Conservation (phyloP, 805 yeast species). For the Myxozyma sirexii region DNA sequence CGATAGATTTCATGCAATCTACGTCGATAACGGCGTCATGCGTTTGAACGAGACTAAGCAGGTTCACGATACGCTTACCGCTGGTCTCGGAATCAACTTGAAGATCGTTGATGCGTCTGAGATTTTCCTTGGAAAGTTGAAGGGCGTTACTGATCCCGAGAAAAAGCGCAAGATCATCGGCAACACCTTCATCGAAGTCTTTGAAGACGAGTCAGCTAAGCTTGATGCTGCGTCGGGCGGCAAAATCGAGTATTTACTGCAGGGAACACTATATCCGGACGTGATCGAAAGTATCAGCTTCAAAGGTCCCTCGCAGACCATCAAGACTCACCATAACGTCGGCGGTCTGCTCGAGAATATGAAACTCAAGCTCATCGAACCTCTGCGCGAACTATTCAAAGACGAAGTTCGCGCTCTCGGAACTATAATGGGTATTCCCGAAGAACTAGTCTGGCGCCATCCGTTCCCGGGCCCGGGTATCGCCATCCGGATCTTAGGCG, state of each 20-base stretch:
- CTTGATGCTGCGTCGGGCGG: slow-evolving; percentile 87
- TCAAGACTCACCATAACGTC: slow-evolving; percentile 98
- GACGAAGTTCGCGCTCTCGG: slow-evolving; percentile 98
- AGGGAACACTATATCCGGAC: slow-evolving; percentile 98
- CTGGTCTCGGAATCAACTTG: slow-evolving; percentile 91
- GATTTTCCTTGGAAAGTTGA: slow-evolving; percentile 79
- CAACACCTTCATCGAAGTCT: slow-evolving; percentile 94
- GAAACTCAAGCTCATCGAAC: slow-evolving; percentile 98
- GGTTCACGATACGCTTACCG: slow-evolving; percentile 86
- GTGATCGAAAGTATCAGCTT: slow-evolving; percentile 97
- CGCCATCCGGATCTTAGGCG: slow-evolving; percentile 97
- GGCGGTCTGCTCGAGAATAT: slow-evolving; percentile 97
- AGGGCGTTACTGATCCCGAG: slow-evolving; percentile 97
- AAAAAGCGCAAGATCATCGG: slow-evolving; percentile 98
- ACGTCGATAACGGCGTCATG: slow-evolving; percentile 98
- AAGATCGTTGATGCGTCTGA: slow-evolving; percentile 94
- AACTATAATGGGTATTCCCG: slow-evolving; percentile 90
- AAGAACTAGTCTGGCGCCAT: slow-evolving; percentile 98
- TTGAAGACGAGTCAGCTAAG: slow-evolving; percentile 92
- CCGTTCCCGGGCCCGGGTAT: slow-evolving; percentile 99
- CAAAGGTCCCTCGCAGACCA: slow-evolving; percentile 99
- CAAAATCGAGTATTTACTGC: slow-evolving; percentile 89
- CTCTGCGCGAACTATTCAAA: slow-evolving; percentile 96
- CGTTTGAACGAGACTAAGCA: slow-evolving; percentile 88
- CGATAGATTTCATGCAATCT: slow-evolving; percentile 96